Base-by-base conservation (phyloP, 441 rosid species). In the Codiaeum variegatum region DNA sequence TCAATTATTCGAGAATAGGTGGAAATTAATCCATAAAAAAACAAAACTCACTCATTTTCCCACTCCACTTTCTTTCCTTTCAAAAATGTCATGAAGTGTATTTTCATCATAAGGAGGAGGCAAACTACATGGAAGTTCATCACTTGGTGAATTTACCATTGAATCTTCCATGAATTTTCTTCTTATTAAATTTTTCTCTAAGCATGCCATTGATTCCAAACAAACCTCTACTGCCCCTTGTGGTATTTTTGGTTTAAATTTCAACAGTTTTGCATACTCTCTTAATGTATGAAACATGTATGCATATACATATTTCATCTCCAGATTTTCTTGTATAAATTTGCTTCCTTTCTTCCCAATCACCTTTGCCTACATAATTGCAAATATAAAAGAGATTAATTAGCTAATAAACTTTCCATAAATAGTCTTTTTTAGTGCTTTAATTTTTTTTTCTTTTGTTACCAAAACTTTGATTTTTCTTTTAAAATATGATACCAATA, bases 241-340 rank as follows among this genome's bases (percentile, higher is more conserved):
- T 1, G 93, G 91, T 29, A 85, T 72, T n/a, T 56, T 72, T 0
- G 95, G 96, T 40, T 88, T 87, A 70, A 82, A 94, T 54, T 72
- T 92, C 77, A 89, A 59, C 12, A 94, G 91, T 79, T 85, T 86
- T 0, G 91, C 88, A 42, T 88, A 88, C 71, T 87, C 94, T 0
- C 46, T 83, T 62, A 90, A 44, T 73, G 86, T 23, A 81, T 92
- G 91, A 19, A 90, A 79, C 96, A 89, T 89, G 85, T 90, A 92
- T 72, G 80, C 96, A 10, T 92, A 90, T 44, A 90, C 89, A 31
- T 75, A 66, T 52, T 82, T 84, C 91, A 90, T 82, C 69, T 83
- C 82, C 61, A 89, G 31, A 19, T 80, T 78, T 69, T 92, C 87
- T 13, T 83, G 68, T 0, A 89, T 71, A 73, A 76, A 90, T 58